phyloP scores from a whole-genome alignment of 768 basidiomycete species.

The Nevesoporus exiguus region DNA sequence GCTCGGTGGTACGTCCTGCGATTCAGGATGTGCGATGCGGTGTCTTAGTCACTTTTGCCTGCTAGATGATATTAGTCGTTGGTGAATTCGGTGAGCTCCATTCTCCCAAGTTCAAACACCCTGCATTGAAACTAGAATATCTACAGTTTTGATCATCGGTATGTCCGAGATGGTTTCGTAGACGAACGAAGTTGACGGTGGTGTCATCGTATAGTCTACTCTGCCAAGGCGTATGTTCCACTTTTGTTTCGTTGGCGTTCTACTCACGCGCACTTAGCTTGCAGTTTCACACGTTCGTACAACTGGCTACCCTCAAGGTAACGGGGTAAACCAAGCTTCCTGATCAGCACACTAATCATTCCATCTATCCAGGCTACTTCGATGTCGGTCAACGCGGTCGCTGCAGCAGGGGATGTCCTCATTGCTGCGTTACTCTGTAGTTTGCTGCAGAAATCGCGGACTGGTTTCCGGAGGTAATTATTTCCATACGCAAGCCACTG shows the following conservation, averaged over 20 bases:
- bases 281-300: slow-evolving; percentile 40
- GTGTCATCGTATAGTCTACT: slow-evolving; percentile 31
- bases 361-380: slow-evolving; percentile 34
- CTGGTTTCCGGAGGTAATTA: slow-evolving; percentile 47
- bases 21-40: neutral
- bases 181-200: slow-evolving; percentile 4
- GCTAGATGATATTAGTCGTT: slow-evolving; percentile 33
- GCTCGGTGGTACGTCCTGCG: slow-evolving; percentile 29
- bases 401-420: slow-evolving; percentile 48
- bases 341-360: neutral
- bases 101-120: too few species aligned
- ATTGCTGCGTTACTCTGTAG: slow-evolving; percentile 48
- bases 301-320: slow-evolving; percentile 48
- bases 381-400: slow-evolving; percentile 54
- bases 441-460: slow-evolving; percentile 47
- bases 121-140: slow-evolving; percentile 8
- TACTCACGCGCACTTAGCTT: slow-evolving; percentile 34
- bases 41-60: neutral
- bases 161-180: slow-evolving; percentile 7
- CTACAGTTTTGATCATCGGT: slow-evolving; percentile 36
- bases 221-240: slow-evolving; percentile 34
- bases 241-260: neutral
- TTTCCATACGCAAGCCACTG: neutral
- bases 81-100: slow-evolving; percentile 39
- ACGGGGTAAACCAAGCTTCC: neutral